phyloP scores from a whole-genome alignment of 148 eudicot species.

The Arctostaphylos glauca region DNA sequence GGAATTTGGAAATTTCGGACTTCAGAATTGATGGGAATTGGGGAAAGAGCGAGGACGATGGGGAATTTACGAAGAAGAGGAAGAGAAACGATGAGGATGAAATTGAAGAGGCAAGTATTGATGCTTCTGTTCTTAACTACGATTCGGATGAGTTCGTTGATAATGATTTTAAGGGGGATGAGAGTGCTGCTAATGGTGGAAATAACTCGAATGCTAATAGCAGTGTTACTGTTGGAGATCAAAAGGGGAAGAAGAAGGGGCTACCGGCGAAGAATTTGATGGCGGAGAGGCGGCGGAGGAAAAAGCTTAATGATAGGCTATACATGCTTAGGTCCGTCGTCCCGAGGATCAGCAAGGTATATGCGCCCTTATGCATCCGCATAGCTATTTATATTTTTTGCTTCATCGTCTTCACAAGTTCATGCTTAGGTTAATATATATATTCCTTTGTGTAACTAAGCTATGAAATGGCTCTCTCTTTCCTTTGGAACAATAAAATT shows the following conservation, averaged over 20 bases:
- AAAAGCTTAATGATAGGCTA: constrained; percentile 93
- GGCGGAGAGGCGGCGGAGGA: constrained; percentile 87
- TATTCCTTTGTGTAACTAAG: not conserved
- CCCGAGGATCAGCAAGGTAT: constrained; percentile 95
- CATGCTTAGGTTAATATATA: not conserved
- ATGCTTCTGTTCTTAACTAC: constrained; percentile 63
- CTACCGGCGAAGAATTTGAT: constrained; percentile 88
- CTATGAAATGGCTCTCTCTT: not conserved
- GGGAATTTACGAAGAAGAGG: constrained; percentile 35
- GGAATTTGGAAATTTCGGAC: constrained; percentile 29
- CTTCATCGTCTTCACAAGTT: not conserved
- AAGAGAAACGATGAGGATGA: constrained; percentile 46
- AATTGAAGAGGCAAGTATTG: constrained; percentile 54
- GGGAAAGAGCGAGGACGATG: constrained; percentile 19
- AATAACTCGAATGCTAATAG: constrained; percentile 55
- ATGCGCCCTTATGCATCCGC: not conserved
- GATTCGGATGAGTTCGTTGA: constrained; percentile 81
- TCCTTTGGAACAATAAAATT: no score
- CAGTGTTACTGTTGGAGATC: constrained; percentile 45
- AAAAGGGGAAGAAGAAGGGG: constrained; percentile 84
- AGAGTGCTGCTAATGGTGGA: constrained; percentile 42
- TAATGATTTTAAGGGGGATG: constrained; percentile 32
- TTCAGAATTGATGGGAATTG: constrained; percentile 17
- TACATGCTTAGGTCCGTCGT: constrained; percentile 90
- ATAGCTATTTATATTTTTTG: not conserved